These are phyloP conservation scores for Citrus mangshanensis DNA, from an alignment of 345 rosid species.

Conservation along the genomic window DNA sequence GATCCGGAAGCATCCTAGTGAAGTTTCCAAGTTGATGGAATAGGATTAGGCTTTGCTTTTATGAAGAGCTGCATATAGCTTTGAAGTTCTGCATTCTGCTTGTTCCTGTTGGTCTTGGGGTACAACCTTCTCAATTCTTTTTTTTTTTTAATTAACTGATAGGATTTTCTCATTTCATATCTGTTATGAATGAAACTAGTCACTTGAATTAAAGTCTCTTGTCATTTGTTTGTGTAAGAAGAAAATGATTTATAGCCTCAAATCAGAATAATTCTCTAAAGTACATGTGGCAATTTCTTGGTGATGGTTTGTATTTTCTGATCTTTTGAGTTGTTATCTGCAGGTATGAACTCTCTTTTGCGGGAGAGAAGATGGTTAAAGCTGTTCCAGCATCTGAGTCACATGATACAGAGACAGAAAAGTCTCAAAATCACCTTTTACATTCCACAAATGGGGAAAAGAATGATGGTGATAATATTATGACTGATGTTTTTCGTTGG, in stretches of 20 bases:
- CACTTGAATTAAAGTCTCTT: neutral
- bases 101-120: neutral
- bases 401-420: conserved; percentile 63
- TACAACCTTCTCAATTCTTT: neutral
- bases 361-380: conserved; percentile 83
- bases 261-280: neutral
- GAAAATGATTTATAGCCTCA: neutral
- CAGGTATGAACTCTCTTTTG: conserved; percentile 93
- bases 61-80: neutral
- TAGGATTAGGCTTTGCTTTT: neutral
- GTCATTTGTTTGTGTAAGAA: neutral
- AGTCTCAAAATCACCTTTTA: conserved; percentile 59
- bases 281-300: neutral
- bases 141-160: too few species aligned
- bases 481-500: conserved; percentile 88
- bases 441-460: conserved; percentile 72
- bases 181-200: neutral
- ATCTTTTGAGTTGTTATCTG: conserved; percentile 8
- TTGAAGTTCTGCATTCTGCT: neutral
- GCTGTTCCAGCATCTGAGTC: conserved; percentile 42
- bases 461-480: conserved; percentile 50
- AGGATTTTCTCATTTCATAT: neutral
- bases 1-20: neutral
- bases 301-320: conserved; percentile 1
- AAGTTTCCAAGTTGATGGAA: neutral